phyloP scores from a whole-genome alignment of 2,329 filamentous ascomycete species.

The Penicillium occitanis region DNA sequence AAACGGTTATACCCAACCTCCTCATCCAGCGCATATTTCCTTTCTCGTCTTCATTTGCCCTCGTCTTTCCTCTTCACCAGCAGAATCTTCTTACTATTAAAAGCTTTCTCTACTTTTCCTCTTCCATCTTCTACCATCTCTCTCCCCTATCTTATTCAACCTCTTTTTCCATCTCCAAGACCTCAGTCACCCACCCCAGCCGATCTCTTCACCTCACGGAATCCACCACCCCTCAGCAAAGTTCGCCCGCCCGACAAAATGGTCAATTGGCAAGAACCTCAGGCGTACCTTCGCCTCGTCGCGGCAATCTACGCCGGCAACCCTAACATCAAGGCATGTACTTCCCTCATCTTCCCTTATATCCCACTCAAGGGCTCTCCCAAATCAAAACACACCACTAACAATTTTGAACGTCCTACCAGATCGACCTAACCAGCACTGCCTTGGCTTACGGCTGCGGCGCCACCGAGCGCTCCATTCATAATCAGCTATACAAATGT shows the following conservation, averaged over 20 bases:
- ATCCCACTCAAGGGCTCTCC: background rate
- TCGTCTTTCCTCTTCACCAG: background rate
- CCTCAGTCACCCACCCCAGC: background rate
- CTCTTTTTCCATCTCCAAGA: background rate
- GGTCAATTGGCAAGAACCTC: conserved; percentile 33
- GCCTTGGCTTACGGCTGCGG: conserved; percentile 48
- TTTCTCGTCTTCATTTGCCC: background rate
- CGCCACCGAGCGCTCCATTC: conserved; percentile 51
- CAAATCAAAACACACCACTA: no score
- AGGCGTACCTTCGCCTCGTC: conserved; percentile 30
- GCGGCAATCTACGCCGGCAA: conserved; percentile 32
- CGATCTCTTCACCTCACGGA: background rate
- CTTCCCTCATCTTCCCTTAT: background rate
- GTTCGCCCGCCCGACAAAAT: conserved; percentile 23
- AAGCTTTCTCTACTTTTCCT: background rate
- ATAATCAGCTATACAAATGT: conserved; percentile 48
- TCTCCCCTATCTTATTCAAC: background rate
- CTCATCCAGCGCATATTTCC: background rate
- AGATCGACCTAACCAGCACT: conserved; percentile 49
- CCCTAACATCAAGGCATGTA: conserved; percentile 29
- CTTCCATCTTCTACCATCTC: background rate
- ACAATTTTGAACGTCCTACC: background rate
- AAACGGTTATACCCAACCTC: background rate
- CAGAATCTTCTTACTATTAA: background rate
- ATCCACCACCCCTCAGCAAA: background rate